Percentiles rank a stretch among this genome's conserved stretches.
Conservation (phyloP, 2,329 filamentous ascomycete genomes). For the Sarocladium brachiariae region DNA sequence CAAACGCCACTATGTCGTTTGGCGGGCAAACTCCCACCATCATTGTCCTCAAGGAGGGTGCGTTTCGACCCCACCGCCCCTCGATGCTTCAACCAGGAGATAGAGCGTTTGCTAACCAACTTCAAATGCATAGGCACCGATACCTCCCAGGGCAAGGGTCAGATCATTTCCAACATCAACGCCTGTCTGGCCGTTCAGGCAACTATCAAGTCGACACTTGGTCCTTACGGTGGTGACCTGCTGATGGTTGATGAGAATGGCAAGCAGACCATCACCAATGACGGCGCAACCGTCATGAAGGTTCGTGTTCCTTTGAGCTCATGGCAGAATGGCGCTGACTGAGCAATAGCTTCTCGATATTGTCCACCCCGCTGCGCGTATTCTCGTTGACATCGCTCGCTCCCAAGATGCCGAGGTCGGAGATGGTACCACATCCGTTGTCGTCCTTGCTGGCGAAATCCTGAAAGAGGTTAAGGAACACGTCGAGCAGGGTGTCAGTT, state of each 20-base stretch:
- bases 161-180: conserved; percentile 97
- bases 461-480: conserved; percentile 94
- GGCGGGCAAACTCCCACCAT: conserved; percentile 96
- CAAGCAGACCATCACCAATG: conserved; percentile 95
- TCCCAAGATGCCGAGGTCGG: conserved; percentile 99
- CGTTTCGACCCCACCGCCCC: conserved; percentile 39
- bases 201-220: conserved; percentile 92
- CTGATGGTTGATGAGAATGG: conserved; percentile 95
- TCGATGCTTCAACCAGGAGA: conserved; percentile 9
- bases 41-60: conserved; percentile 95
- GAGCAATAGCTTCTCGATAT: conserved; percentile 79
- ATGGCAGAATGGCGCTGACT: conserved; percentile 3
- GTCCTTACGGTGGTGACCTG: conserved; percentile 93
- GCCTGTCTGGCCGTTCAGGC: conserved; percentile 92
- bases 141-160: conserved; percentile 91
- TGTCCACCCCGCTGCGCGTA: conserved; percentile 91
- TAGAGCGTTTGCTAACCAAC: conserved; percentile 15
- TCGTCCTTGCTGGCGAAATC: conserved; percentile 95
- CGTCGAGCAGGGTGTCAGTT: conserved; percentile 94
- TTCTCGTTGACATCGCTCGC: conserved; percentile 95
- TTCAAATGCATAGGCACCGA: conserved; percentile 67
- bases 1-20: conserved; percentile 66
- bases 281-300: conserved; percentile 99
- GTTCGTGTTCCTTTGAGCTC: conserved; percentile 35
- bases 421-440: conserved; percentile 95